Evolutionary conservation across 495 filamentous ascomycete genomes (phyloP).

Genomic region (Penicillium macrosclerotiorum): DNA sequence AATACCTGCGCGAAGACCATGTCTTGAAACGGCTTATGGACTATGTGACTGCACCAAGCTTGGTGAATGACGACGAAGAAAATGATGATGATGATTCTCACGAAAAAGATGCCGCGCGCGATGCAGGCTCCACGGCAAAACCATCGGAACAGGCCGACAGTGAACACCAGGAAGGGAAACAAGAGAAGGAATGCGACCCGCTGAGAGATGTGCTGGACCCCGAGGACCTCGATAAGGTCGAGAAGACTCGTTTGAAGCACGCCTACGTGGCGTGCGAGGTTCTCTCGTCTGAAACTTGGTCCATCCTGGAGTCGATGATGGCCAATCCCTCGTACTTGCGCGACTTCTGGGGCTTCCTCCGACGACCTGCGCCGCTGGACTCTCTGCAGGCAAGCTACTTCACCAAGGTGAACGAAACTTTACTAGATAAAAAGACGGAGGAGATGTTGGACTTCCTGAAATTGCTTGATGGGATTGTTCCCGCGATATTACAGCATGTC

Average conservation of each 20-base stretch:
- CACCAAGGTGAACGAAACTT: conserved; percentile 94
- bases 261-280: conserved; percentile 91
- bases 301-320: conserved; percentile 88
- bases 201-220: conserved; percentile 47
- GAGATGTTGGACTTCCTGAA: conserved; percentile 92
- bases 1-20: conserved; percentile 85
- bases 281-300: conserved; percentile 94
- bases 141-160: conserved; percentile 11
- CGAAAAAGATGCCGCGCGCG: conserved; percentile 40
- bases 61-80: conserved; percentile 62
- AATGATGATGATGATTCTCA: conserved; percentile 50
- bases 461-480: conserved; percentile 73
- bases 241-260: conserved; percentile 87
- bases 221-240: conserved; percentile 68
- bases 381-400: conserved; percentile 95
- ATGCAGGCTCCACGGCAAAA: conserved; percentile 31
- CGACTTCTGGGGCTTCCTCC: conserved; percentile 88
- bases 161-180: conserved; percentile 27
- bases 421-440: conserved; percentile 95
- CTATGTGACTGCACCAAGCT: conserved; percentile 80
- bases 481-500: conserved; percentile 86
- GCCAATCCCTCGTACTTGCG: conserved; percentile 73
- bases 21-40: conserved; percentile 84
- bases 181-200: conserved; percentile 42
- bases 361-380: conserved; percentile 76